A percentile compares a stretch with the other conserved stretches of the same genome.
Evolutionary conservation across 2,329 filamentous ascomycete species (phyloP).

Genomic region (Tolypocladium cylindrosporum): DNA sequence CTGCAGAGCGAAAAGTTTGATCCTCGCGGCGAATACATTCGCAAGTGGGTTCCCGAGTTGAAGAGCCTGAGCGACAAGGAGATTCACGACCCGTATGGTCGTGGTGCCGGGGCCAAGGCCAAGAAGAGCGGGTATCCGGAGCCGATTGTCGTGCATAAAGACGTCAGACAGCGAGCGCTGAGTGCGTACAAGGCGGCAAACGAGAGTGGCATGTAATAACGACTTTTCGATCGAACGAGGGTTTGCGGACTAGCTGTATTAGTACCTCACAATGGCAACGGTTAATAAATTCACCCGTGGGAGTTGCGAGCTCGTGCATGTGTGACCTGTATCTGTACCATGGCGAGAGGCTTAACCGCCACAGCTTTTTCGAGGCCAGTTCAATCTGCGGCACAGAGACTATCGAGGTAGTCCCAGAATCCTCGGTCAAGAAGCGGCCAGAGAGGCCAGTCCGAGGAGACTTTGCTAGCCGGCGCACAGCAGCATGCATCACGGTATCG

Average conservation of each 20-base stretch:
- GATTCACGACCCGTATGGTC: constrained; percentile 71
- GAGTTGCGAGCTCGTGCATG: constrained; percentile 20
- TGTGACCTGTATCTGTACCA: constrained; percentile 60
- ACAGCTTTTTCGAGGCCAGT: constrained; percentile 52
- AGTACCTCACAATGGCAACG: neutral
- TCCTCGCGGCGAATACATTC: constrained; percentile 66
- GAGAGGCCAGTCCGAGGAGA: constrained; percentile 35
- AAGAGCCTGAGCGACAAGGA: constrained; percentile 51
- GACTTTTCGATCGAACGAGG: no score
- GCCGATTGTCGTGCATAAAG: constrained; percentile 66
- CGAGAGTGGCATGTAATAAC: constrained; percentile 16
- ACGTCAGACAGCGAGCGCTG: constrained; percentile 56
- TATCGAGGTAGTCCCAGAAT: constrained; percentile 48
- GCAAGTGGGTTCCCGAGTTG: constrained; percentile 73
- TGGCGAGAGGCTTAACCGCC: constrained; percentile 41
- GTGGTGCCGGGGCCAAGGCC: constrained; percentile 48
- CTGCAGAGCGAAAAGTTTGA: constrained; percentile 85
- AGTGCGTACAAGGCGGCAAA: constrained; percentile 54
- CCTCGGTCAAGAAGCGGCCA: constrained; percentile 33
- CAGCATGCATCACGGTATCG: constrained; percentile 15
- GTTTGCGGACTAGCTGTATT: neutral
- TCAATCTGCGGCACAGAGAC: constrained; percentile 50
- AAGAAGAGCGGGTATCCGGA: constrained; percentile 62
- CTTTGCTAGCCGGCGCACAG: constrained; percentile 41
- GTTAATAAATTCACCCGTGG: neutral